phyloP scores from a whole-genome alignment of 2,329 filamentous ascomycete species.

The Aplosporella prunicola region DNA sequence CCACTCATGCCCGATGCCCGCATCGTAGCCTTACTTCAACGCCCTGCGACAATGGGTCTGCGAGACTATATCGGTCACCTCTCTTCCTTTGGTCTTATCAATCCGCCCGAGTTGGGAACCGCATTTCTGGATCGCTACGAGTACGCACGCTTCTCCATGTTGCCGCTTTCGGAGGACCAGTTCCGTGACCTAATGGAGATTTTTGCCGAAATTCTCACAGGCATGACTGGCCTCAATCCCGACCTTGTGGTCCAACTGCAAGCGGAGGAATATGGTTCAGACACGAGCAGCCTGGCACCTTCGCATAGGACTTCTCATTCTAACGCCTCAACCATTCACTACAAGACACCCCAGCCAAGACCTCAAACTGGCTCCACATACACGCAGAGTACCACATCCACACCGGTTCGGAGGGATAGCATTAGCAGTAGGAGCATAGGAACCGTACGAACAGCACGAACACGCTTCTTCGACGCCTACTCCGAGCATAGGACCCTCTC shows the following conservation, averaged over 20 bases:
- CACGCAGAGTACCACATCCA: slow-evolving; percentile 8
- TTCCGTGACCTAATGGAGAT: slow-evolving; percentile 75
- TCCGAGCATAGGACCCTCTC: neutral
- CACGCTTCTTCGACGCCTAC: slow-evolving; percentile 2
- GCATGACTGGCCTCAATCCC: slow-evolving; percentile 58
- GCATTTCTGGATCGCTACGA: slow-evolving; percentile 73
- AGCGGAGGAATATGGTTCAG: slow-evolving; percentile 17
- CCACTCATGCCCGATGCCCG: slow-evolving; percentile 50
- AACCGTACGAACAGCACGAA: slow-evolving; percentile 5
- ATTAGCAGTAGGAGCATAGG: slow-evolving; percentile 1
- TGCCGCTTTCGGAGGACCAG: slow-evolving; percentile 55
- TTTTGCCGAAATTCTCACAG: slow-evolving; percentile 70
- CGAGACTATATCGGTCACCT: slow-evolving; percentile 71
- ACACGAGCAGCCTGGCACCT: slow-evolving; percentile 25
- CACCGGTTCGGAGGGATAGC: slow-evolving; percentile 4
- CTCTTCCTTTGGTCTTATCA: slow-evolving; percentile 53
- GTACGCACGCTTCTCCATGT: slow-evolving; percentile 68
- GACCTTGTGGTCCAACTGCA: slow-evolving; percentile 40
- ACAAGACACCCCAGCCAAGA: slow-evolving; percentile 20
- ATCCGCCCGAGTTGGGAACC: slow-evolving; percentile 39
- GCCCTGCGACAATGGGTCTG: slow-evolving; percentile 61
- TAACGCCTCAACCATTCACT: slow-evolving; percentile 18
- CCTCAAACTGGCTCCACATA: slow-evolving; percentile 11
- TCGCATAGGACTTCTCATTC: slow-evolving; percentile 17
- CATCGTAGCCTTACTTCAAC: slow-evolving; percentile 61